Evolutionary conservation across 2,329 filamentous ascomycete species (phyloP), one percentile per base, ranked within the genome.

Genomic region (Phaeosphaeria sp.): DNA sequence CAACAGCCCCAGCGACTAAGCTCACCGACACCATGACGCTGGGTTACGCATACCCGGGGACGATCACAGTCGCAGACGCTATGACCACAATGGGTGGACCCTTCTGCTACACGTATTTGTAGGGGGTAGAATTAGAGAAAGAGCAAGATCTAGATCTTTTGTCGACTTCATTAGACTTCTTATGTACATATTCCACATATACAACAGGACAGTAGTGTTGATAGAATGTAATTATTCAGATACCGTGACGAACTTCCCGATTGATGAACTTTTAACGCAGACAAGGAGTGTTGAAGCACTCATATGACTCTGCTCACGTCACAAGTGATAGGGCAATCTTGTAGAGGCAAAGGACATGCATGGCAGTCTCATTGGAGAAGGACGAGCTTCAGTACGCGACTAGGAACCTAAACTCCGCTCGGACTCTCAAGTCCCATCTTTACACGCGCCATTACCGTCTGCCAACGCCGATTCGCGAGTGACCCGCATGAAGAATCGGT

Each of bases 71-170:
- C 60, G 66, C 63, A 6, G 76, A 80, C 47, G 60, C 79, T 13
- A 77, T 82, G 74, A 80, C 74, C 46, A 81, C 80, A 0, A 74
- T 78, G 25, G 76, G 59, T n/a, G 80, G 80, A 2, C 78, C 77
- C n/a, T 81, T 82, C 60, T 82, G 80, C 64, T 82, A 82, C 59
- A 73, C 79, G 3, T 82, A 82, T 60, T 59, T 74, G 42, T 74
- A 64, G 51, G 59, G 43, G 8, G 6, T 25, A 36, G 30, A 7
- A 13, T 13, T 36, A 36, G 30, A 36, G 30, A 3, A 13, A 36
- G 11, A 36, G 30, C 15, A 13, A 36, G 6, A 36, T 6, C 15
- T 36, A 13, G 30, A 36, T 13, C 33, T 17, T 13, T n/a, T 11
- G 25, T 8, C 20, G 18, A 25, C 13, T 3, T 25, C 15, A 15